Evolutionary conservation across 108 stramenopile genomes (phyloP).

Genomic region (Fragilaria crotonensis): DNA sequence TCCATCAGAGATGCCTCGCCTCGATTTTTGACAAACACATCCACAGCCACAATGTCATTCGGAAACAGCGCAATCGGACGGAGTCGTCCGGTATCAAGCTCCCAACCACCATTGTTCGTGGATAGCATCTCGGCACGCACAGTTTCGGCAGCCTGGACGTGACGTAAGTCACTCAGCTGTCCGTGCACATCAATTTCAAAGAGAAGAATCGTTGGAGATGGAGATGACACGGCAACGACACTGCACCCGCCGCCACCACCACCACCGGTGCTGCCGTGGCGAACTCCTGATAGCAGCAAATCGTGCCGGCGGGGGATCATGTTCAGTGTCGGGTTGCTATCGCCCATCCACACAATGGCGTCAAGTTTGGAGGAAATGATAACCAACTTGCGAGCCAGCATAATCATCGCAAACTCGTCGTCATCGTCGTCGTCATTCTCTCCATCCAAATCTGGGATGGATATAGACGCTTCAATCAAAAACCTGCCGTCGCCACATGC

Average conservation of each 20-base stretch:
- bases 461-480: conserved; percentile 35
- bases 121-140: not conserved
- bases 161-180: not conserved
- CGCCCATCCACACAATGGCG: conserved; percentile 40
- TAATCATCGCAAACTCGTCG: conserved; percentile 2
- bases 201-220: not conserved
- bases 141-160: not conserved
- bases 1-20: not conserved
- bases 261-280: conserved; percentile 1
- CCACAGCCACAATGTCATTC: not conserved
- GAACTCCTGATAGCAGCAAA: conserved; percentile 6
- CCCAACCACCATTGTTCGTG: not conserved
- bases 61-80: not conserved
- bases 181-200: not conserved
- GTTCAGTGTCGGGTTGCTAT: conserved; percentile 6
- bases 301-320: conserved; percentile 6
- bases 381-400: conserved; percentile 27
- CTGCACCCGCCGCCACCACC: not conserved
- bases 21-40: not conserved
- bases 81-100: not conserved
- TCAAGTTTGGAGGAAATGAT: conserved; percentile 30
- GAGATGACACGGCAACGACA: not conserved
- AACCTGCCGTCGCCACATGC: conserved; percentile 54
- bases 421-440: conserved; percentile 11
- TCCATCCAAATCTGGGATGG: conserved; percentile 10